Conservation (phyloP, 202 grass and related monocot species). For the Setaria italica region DNA sequence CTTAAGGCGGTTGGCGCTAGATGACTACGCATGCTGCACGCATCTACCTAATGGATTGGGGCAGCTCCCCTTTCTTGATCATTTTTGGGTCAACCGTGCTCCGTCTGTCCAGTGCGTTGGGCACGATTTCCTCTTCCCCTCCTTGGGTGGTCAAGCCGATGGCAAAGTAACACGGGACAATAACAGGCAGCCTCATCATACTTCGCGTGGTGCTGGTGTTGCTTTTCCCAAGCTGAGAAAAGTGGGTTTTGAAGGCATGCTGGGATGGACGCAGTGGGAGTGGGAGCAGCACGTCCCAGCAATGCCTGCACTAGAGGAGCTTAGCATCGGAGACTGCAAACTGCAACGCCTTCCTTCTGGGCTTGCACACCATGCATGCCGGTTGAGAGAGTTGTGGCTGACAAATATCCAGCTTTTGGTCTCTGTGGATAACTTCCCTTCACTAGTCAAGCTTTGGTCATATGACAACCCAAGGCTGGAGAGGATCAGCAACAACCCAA, state of each 20-base stretch:
- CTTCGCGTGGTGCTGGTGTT: not conserved
- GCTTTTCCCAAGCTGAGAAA: not conserved
- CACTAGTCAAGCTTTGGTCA: not conserved
- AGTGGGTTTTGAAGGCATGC: not conserved
- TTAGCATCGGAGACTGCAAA: fast-evolving
- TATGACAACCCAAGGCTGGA: not conserved
- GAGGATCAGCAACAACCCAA: not conserved
- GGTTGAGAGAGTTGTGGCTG: not conserved
- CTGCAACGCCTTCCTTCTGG: not conserved
- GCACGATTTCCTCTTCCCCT: not conserved
- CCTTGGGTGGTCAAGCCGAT: not conserved
- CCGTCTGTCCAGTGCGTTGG: not conserved
- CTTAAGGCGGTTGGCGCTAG: not conserved
- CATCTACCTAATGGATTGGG: slow-evolving; percentile 14
- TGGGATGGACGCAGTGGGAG: slow-evolving; percentile 19
- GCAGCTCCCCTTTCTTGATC: slow-evolving; percentile 5
- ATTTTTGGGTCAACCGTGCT: not conserved
- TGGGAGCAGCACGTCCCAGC: not conserved
- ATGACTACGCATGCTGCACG: not conserved
- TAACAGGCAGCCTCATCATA: not conserved
- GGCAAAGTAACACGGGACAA: not conserved
- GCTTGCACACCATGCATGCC: not conserved
- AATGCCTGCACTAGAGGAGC: not conserved
- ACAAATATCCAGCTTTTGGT: not conserved
- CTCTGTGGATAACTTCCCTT: slow-evolving; percentile 19